A percentile compares a stretch with the other conserved stretches of the same genome.
phyloP scores from a whole-genome alignment of 768 basidiomycete species.

The Crassisporium funariophilum region DNA sequence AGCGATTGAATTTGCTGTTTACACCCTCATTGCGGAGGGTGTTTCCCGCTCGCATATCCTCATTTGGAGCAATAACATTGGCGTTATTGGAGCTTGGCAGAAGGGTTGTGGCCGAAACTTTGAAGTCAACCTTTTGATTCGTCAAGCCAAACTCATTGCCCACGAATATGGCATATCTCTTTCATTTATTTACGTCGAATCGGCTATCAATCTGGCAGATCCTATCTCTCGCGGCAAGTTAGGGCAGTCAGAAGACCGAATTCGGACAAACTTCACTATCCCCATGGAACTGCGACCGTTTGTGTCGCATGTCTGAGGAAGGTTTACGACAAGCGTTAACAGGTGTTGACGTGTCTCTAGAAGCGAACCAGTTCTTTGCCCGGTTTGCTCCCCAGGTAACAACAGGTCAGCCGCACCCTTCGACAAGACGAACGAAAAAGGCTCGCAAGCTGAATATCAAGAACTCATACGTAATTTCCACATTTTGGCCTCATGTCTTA shows the following conservation, averaged over 20 bases:
- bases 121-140: constrained; percentile 19
- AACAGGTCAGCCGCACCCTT: neutral
- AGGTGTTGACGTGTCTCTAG: no score
- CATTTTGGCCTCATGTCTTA: constrained; percentile 5
- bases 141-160: constrained; percentile 4
- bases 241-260: neutral
- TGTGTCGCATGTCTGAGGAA: neutral
- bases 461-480: neutral
- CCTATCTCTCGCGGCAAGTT: neutral
- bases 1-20: constrained; percentile 24
- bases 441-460: neutral
- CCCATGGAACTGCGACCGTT: neutral
- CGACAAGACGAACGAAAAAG: neutral
- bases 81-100: constrained; percentile 29
- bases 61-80: constrained; percentile 36
- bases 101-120: constrained; percentile 18
- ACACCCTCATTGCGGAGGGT: constrained; percentile 6
- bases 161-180: neutral
- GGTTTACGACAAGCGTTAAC: no score
- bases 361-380: no score
- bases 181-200: neutral
- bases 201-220: neutral
- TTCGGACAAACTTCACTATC: neutral
- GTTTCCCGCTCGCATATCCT: constrained; percentile 24
- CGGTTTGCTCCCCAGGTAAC: no score